A percentile compares a stretch with the other conserved stretches of the same genome.
Evolutionary conservation across 1,284 basidiomycete genomes (phyloP).

Genomic region (Tremellales sp.): DNA sequence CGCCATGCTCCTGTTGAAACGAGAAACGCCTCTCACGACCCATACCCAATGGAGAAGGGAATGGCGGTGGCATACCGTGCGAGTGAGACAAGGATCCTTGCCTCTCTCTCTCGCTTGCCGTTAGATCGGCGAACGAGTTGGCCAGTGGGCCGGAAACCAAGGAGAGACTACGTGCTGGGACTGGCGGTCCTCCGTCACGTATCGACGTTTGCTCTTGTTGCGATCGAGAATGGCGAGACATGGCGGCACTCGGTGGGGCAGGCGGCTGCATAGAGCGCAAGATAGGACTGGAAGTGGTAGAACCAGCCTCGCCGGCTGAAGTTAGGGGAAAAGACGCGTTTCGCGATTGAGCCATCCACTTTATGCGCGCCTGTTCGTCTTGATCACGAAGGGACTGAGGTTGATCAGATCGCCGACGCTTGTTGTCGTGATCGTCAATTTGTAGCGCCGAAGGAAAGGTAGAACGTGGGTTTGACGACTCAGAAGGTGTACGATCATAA

Average conservation of each 20-base stretch:
- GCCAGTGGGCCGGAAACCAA: conserved; percentile 37
- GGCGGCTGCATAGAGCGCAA: conserved; percentile 23
- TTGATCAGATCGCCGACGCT: conserved; percentile 39
- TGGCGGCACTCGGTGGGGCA: conserved; percentile 14
- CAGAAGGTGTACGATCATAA: conserved; percentile 14
- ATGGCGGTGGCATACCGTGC: conserved; percentile 14
- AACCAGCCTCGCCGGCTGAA: conserved; percentile 1
- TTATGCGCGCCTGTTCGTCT: conserved; percentile 38
- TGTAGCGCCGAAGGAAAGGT: conserved; percentile 15
- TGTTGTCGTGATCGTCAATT: conserved; percentile 35
- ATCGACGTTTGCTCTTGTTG: conserved; percentile 2
- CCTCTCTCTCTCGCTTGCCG: conserved; percentile 19
- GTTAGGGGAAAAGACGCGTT: conserved; percentile 38
- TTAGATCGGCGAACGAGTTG: conserved; percentile 37
- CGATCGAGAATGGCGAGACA: conserved; percentile 24
- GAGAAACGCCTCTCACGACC: conserved; percentile 6
- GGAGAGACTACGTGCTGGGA: conserved; percentile 27
- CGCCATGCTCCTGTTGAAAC: too few relatives aligned
- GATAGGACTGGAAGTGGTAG: too few relatives aligned
- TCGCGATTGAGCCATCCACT: conserved; percentile 40
- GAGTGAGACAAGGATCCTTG: neutral
- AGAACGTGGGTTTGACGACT: conserved; percentile 5
- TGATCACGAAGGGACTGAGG: conserved; percentile 27
- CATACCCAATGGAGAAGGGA: conserved; percentile 4
- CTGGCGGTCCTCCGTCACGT: conserved; percentile 6